Base-by-base conservation (phyloP, 2,329 filamentous ascomycete genomes). In the Lasiodiplodia sp. region DNA sequence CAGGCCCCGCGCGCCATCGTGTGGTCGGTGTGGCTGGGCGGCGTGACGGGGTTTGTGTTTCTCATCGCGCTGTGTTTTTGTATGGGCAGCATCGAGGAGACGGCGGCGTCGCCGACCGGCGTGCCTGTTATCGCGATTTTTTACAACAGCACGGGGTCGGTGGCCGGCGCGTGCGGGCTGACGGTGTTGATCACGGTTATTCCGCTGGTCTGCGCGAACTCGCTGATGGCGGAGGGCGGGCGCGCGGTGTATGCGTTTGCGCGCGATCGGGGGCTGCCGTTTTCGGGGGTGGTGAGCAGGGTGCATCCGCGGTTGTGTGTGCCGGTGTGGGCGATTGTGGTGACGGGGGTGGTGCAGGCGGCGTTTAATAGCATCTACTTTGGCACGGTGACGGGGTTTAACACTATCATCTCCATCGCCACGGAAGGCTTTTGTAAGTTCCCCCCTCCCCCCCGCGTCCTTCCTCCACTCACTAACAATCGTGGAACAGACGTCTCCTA, bases 291-390 rank as follows among this genome's bases (percentile, higher is more conserved):
- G 10, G 77, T 86, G 49, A 81, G 81, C 71, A 84, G 78, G 67
- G 83, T 87, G 7, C 81, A 85, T 49, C 70, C 72, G 18, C 83
- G 79, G 69, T 78, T 79, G 40, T 78, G 84, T 21, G 82, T 86
- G 3, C 86, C 86, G 0, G 79, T 86, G 2, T 81, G 83, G 68
- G 84, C 85, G 0, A 78, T 87, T 7, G 69, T 87, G 0, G 72
- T 86, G 2, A 83, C 83, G 0, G 76, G 80, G 0, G 69, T 81
- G 0, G 79, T 87, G 2, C 86, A 88, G 69, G 79, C 87, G 69
- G 85, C 83, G 0, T 81, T 88, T 60, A 83, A 86, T 70, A 83
- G 83, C 14, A 87, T 87, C 56, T 86, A 87, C 70, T 87, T 87
- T 68, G 85, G 85, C 1, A 86, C 84, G 0, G 80, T 81, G 1